phyloP scores from a whole-genome alignment of 495 filamentous ascomycete genomes.

The Entonaema liquescens region DNA sequence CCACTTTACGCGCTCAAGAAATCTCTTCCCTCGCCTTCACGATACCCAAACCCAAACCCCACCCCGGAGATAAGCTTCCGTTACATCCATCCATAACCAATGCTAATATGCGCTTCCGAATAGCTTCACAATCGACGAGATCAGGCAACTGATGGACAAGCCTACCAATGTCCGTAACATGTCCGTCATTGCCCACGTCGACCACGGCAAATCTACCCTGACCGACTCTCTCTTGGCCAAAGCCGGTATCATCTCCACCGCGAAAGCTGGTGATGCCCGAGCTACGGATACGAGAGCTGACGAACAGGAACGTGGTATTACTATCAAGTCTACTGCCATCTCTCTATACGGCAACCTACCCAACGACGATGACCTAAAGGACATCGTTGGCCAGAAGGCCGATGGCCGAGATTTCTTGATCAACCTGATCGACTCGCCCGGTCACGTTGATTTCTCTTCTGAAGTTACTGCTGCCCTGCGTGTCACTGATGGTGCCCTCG shows the following conservation, averaged over 20 bases:
- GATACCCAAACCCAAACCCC: conserved; percentile 25
- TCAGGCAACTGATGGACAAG: conserved; percentile 97
- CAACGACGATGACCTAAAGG: conserved; percentile 89
- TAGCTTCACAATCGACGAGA: conserved; percentile 99
- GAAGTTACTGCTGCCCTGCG: conserved; percentile 99
- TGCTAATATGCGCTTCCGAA: conserved; percentile 48
- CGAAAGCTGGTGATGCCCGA: conserved; percentile 93
- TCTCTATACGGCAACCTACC: conserved; percentile 90
- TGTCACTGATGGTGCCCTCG: conserved; percentile 99
- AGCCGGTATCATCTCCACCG: conserved; percentile 98
- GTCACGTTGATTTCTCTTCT: conserved; percentile 99
- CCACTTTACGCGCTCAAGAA: conserved; percentile 18
- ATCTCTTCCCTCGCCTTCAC: conserved; percentile 10
- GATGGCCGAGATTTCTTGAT: conserved; percentile 95
- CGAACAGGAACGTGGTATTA: conserved; percentile 99
- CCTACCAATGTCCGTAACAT: conserved; percentile 96
- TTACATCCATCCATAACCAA: conserved; percentile 31
- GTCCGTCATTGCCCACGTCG: conserved; percentile 99
- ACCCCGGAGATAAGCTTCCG: conserved; percentile 55
- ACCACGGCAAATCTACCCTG: conserved; percentile 99
- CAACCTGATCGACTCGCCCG: conserved; percentile 99
- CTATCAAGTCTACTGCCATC: conserved; percentile 99
- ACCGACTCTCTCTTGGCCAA: conserved; percentile 99
- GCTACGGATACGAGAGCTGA: conserved; percentile 97
- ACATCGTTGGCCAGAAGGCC: conserved; percentile 84